Base-by-base conservation (phyloP, 805 yeast genomes). In the Candida anglica region DNA sequence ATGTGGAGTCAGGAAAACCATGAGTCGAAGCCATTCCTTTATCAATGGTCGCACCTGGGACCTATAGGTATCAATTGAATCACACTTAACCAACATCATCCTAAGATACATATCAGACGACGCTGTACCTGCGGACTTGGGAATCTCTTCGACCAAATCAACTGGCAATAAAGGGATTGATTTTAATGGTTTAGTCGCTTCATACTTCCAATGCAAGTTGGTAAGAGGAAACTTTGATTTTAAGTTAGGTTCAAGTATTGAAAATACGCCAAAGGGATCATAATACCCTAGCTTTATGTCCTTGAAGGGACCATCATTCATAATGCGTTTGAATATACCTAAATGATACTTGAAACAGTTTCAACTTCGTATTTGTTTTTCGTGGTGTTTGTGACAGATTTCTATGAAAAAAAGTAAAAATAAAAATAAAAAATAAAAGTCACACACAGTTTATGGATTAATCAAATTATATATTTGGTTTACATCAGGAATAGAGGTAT, bases 21-120 rank as follows among this genome's bases (percentile, higher is more conserved):
- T 43, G 26, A 65, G 48, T 28, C 71, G 65, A 17, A 85, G 63
- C 98, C 98, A 93, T 44, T 83, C 93, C 30, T 70, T 72, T 15
- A 89, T 76, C 43, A 87, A 63, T 1, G 95, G 95, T 25, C 98
- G 72, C 1, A 84, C 87, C 47, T 81, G 85, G 0, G 82, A 56
- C 39, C 94, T 67, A 55, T 91, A 91, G 1, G 75, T 75, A 11
- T 91, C 98, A 14, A 82, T 54, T 28, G 74, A 75, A 4, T 75
- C 78, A 39, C 81, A 75, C 36, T 72, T 72, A 6, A 91, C 69
- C 36, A 89, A 73, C 65, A 91, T 79, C 15, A 88, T 50, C 42
- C 81, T 71, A 29, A 85, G 62, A 44, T 81, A 78, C 41, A 2
- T 63, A 69, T 43, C 39, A 55, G 60, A 41, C 20, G 8, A 17